Evolutionary conservation across 2,329 filamentous ascomycete genomes (phyloP), one percentile per base, ranked within the genome.

Genomic region (Nemania serpens): DNA sequence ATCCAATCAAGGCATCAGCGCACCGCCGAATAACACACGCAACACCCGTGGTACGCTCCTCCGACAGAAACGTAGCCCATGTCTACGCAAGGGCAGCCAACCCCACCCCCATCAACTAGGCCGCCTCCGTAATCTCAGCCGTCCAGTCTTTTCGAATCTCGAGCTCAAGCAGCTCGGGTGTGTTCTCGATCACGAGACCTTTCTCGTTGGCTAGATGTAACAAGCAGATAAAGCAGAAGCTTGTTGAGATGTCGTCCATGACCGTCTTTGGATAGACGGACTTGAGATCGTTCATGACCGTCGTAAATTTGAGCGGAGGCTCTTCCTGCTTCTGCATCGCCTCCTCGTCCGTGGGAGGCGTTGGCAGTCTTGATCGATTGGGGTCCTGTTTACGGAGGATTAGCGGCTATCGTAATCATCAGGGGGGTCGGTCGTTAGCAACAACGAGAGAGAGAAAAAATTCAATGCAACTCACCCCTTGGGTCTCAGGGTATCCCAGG

Each of bases 211-310:
- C 93, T 70, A 97, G 75, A 76, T 97, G 93, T 66, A 97, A 79
- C 59, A 97, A 78, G 70, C 91, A 96, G 71, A 99, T 99, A 78
- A 98, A 99, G 75, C 95, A 96, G 77, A 80, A 89, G 65, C 85
- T 96, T 0, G 95, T 99, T 37, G 93, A 97, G 71, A 99, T 98
- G 76, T 99, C 95, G 62, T 90, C 88, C 87, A 99, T 91, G 62
- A 88, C 86, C 68, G 91, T 84, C 75, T 91, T 90, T 11, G 93
- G 89, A 72, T 99, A 99, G 7, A 97, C 92, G 4, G 82, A 78
- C 73, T 96, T 91, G 48, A 99, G 79, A 63, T 88, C 88, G 73
- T 96, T 96, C 87, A 99, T 96, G 61, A 99, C 88, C 18, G 89
- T 82, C 0, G 93, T 98, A 77, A 99, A 99, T 70, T 90, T 93